Evolutionary conservation across 2,329 filamentous ascomycete genomes (phyloP), one percentile per base, ranked within the genome.

Genomic region (Diaporthe ampelina): DNA sequence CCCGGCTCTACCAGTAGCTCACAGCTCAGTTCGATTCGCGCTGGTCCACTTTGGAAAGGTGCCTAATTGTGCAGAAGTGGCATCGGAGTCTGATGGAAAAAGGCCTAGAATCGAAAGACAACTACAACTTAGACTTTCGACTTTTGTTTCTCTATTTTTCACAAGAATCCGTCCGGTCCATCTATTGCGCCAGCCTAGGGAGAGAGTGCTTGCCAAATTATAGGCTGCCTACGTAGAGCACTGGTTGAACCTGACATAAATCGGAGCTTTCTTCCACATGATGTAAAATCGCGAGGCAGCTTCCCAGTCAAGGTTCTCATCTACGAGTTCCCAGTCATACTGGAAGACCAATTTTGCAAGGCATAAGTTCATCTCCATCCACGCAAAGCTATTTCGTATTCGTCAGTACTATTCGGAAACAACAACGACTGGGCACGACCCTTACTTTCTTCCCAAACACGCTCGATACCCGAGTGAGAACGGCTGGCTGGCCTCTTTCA

Each of bases 401-500:
- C 6, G 29, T 32, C 35, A 58, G 56, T n/a, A 2, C 56, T 37
- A 35, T 8, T n/a, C 4, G 0, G n/a, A 8, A 11, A 0, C 29
- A 5, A 7, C 3, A 29, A 52, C 3, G 40, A 29, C 1, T 13
- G n/a, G 10, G 3, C 6, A 17, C 2, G 13, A 6, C 15, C 2
- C 56, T 37, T 37, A 71, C 69, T 45, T 63, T 6, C 48, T 24
- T 40, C 69, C 56, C 11, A 71, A 13, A 29, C 69, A 71, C 5
- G 40, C 56, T 13, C 69, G 56, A 7, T 57, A 32, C 7, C 69
- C 69, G 1, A 63, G 32, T 21, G 69, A 71, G 29, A 71, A 71
- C 4, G 69, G 69, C 26, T 71, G 56, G 32, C 69, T 61, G 2
- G 56, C 56, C 43, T 63, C 56, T 29, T 50, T 40, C 10, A 59